Conservation (phyloP, 2,329 filamentous ascomycete genomes). For the Zasmidium citrigriseum region DNA sequence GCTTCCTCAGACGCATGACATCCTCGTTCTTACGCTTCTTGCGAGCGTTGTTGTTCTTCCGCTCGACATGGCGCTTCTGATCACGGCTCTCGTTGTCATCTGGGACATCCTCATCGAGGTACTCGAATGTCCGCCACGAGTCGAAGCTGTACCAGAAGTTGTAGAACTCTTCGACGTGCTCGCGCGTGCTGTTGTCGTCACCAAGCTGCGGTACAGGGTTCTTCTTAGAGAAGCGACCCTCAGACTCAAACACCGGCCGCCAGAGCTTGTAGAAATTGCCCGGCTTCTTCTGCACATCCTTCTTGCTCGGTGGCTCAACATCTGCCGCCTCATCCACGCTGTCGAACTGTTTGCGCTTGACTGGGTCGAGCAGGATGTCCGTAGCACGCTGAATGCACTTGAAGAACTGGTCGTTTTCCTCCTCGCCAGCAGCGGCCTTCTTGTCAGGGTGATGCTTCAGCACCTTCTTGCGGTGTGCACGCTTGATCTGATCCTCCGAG, state of each 20-base stretch:
- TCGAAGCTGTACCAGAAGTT: conserved; percentile 99
- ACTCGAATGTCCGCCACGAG: conserved; percentile 96
- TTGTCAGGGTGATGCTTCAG: conserved; percentile 98
- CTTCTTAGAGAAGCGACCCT: conserved; percentile 87
- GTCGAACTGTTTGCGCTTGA: conserved; percentile 92
- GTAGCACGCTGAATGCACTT: conserved; percentile 99
- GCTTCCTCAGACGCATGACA: conserved; percentile 81
- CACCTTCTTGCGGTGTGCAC: conserved; percentile 98
- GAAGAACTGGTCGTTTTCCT: conserved; percentile 98
- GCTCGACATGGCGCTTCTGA: conserved; percentile 96
- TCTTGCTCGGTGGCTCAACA: conserved; percentile 89
- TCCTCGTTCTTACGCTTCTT: conserved; percentile 99
- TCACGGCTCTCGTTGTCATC: conserved; percentile 99
- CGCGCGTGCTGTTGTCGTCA: conserved; percentile 78
- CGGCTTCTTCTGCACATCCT: conserved; percentile 70
- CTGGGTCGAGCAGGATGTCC: conserved; percentile 87
- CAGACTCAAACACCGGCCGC: conserved; percentile 84
- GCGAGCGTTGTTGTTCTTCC: conserved; percentile 95
- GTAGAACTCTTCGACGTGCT: conserved; percentile 94
- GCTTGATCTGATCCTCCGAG: conserved; percentile 98
- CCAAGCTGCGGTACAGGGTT: conserved; percentile 89
- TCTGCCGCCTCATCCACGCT: conserved; percentile 94
- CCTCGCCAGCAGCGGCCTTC: conserved; percentile 85
- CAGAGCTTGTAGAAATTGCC: conserved; percentile 96
- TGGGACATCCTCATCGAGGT: conserved; percentile 96